Conservation (phyloP, 2,329 filamentous ascomycete genomes). For the Trichoderma afroharzianum region DNA sequence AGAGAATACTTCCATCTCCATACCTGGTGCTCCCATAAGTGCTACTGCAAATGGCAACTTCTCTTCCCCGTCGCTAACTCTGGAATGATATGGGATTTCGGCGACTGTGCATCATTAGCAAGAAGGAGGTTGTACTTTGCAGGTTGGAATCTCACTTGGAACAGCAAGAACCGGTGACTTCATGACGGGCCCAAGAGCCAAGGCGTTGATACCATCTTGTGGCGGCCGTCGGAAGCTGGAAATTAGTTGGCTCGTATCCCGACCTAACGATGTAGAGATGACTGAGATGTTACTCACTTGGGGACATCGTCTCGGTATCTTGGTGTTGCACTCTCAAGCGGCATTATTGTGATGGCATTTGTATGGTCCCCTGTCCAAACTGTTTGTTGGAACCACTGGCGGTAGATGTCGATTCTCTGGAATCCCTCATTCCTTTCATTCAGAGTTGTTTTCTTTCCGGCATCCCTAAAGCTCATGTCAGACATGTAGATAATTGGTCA, state of each 20-base stretch:
- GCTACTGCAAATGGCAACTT: not conserved
- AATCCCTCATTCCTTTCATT: not conserved
- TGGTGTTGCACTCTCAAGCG: not conserved
- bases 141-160: not conserved
- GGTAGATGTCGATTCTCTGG: not conserved
- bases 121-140: not conserved
- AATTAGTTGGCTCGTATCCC: not conserved
- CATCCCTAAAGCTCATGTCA: not conserved
- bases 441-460: not conserved
- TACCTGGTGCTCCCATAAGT: not conserved
- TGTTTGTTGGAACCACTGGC: not conserved
- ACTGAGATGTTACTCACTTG: not conserved
- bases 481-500: rapidly evolving
- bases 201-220: not conserved
- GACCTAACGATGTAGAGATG: rapidly evolving
- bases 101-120: not conserved
- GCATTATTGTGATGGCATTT: not conserved
- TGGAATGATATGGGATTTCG: not conserved
- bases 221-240: not conserved
- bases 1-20: not conserved
- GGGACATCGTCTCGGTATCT: not conserved
- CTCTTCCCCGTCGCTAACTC: not conserved
- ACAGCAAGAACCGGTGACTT: not conserved
- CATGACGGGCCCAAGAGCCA: not conserved
- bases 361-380: not conserved